phyloP scores from a whole-genome alignment of 257 asterid species.

The Schizonepeta tenuifolia region DNA sequence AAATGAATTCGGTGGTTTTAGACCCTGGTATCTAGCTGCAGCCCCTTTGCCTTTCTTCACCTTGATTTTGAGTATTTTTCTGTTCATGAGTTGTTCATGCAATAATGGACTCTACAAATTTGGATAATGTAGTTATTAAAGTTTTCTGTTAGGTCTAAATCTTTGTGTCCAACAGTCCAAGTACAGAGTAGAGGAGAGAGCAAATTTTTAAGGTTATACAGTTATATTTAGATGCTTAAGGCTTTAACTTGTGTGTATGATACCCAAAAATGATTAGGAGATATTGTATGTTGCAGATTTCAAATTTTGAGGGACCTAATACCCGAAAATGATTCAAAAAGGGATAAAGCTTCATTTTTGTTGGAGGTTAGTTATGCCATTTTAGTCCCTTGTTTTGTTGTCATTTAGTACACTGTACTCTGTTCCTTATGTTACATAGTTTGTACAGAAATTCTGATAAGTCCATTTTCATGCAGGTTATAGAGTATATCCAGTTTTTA shows the following conservation, averaged over 20 bases:
- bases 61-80: neutral
- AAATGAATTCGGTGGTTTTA: neutral
- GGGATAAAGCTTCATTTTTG: conserved; percentile 82
- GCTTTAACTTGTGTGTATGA: conserved; percentile 24
- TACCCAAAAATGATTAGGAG: conserved; percentile 80
- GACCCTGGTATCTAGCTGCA: neutral
- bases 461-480: conserved; percentile 63
- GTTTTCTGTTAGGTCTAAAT: neutral
- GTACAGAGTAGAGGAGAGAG: neutral
- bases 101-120: neutral
- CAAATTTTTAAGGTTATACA: neutral
- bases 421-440: neutral
- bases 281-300: conserved; percentile 57
- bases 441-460: conserved; percentile 22
- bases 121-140: conserved; percentile 1
- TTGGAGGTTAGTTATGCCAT: conserved; percentile 64
- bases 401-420: neutral
- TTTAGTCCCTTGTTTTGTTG: conserved; percentile 22
- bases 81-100: conserved; percentile 9
- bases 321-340: conserved; percentile 81
- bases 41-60: neutral
- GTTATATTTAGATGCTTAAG: neutral
- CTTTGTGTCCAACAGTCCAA: neutral
- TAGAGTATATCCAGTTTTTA: conserved; percentile 79
- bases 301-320: conserved; percentile 70